phyloP scores from a whole-genome alignment of 1,284 basidiomycete species.

The Coniophora puteana region DNA sequence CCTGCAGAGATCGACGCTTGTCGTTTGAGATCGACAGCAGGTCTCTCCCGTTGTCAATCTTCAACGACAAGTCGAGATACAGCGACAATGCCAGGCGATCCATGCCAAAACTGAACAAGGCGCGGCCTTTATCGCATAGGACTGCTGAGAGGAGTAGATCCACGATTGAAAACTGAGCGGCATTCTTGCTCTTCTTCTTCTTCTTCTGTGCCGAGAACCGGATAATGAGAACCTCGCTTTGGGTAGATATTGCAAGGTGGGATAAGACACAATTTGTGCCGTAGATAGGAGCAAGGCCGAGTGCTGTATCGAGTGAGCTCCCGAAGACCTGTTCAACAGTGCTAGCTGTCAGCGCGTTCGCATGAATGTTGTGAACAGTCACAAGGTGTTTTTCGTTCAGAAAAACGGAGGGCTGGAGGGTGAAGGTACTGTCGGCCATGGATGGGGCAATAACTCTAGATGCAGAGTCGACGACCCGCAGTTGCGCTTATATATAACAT shows the following conservation, averaged over 20 bases:
- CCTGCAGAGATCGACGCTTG: slow-evolving; percentile 30
- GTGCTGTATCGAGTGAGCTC: slow-evolving; percentile 13
- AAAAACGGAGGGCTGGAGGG: slow-evolving; percentile 29
- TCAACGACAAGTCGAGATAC: slow-evolving; percentile 34
- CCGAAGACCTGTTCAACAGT: slow-evolving; percentile 25
- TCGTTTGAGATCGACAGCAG: slow-evolving; percentile 31
- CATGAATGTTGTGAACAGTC: slow-evolving; percentile 17
- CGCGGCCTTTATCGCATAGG: slow-evolving; percentile 29
- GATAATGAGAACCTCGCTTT: slow-evolving; percentile 28
- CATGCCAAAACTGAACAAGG: slow-evolving; percentile 40
- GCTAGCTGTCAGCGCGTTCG: slow-evolving; percentile 17
- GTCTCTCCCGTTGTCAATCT: slow-evolving; percentile 39
- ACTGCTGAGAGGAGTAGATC: slow-evolving; percentile 17
- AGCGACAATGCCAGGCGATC: slow-evolving; percentile 39
- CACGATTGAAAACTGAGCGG: slow-evolving; percentile 20
- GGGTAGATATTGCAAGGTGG: slow-evolving; percentile 34
- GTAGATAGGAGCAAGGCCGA: slow-evolving; percentile 40
- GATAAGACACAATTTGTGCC: slow-evolving; percentile 28
- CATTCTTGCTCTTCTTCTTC: slow-evolving; percentile 8
- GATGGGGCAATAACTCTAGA: too few species aligned
- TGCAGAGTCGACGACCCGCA: too few species aligned
- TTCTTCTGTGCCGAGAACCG: slow-evolving; percentile 16
- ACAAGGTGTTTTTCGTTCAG: slow-evolving; percentile 15
- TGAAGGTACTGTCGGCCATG: slow-evolving; percentile 15
- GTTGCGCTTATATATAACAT: too few species aligned